Evolutionary conservation across 2,329 filamentous ascomycete genomes (phyloP).

Genomic region (Aspergillus brasiliensis): DNA sequence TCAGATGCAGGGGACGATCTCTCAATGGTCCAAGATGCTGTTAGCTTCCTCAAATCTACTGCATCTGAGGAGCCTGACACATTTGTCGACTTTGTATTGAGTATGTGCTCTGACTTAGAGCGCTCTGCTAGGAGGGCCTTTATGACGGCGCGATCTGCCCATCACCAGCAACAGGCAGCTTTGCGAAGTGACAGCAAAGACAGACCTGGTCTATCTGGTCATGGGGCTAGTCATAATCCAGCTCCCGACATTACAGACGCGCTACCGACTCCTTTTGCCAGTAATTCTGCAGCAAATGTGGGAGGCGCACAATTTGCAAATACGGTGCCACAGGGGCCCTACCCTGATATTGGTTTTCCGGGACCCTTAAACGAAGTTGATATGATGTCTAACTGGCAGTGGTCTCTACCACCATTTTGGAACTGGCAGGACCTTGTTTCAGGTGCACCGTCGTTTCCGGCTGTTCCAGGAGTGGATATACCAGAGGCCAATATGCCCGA

Average conservation of each 20-base stretch:
- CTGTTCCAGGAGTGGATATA: background rate
- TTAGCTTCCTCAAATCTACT: slow-evolving; percentile 9
- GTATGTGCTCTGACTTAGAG: slow-evolving; percentile 15
- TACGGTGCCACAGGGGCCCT: background rate
- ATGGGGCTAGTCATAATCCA: background rate
- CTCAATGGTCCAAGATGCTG: slow-evolving; percentile 1
- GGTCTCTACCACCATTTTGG: slow-evolving; percentile 17
- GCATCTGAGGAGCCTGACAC: slow-evolving; percentile 17
- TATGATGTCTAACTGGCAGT: slow-evolving; percentile 5
- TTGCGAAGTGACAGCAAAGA: background rate
- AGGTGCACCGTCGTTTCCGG: background rate
- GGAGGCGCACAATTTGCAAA: background rate
- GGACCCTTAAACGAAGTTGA: background rate
- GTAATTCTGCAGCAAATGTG: background rate
- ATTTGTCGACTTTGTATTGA: slow-evolving; percentile 19
- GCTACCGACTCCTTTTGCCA: background rate
- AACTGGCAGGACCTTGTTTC: slow-evolving; percentile 12
- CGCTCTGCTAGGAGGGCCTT: slow-evolving; percentile 6
- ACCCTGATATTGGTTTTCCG: background rate
- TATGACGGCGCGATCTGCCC: background rate
- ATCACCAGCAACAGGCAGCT: background rate
- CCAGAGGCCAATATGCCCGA: background rate
- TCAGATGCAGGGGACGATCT: slow-evolving; percentile 1
- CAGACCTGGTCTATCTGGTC: no score
- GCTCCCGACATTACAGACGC: no score